A percentile compares a stretch with the other conserved stretches of the same genome.
phyloP scores from a whole-genome alignment of 106 monocot species.

The Phalaenopsis aphrodite region DNA sequence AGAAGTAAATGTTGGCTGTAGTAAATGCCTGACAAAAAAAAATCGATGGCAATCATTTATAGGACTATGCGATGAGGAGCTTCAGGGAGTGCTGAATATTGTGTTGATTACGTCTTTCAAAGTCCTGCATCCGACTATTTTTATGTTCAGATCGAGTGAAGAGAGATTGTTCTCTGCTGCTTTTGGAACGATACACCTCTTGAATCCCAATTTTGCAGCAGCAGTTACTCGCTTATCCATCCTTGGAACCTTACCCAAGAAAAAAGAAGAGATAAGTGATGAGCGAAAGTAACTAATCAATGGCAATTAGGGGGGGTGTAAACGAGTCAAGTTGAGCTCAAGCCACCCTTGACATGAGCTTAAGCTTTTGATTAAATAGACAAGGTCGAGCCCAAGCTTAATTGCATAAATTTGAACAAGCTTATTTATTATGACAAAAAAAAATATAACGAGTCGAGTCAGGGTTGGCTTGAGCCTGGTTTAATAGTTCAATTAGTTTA shows the following conservation, averaged over 20 bases:
- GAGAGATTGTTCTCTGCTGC: constrained; percentile 39
- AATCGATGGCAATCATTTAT: background rate
- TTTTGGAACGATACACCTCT: constrained; percentile 71
- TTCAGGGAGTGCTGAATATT: constrained; percentile 24
- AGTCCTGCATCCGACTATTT: constrained; percentile 50
- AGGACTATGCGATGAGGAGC: no score
- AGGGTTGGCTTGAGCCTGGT: no score
- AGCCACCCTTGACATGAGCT: no score
- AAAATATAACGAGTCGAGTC: no score
- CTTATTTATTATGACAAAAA: no score
- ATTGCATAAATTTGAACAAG: no score
- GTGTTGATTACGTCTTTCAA: constrained; percentile 68
- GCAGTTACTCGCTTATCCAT: constrained; percentile 80
- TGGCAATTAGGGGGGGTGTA: background rate
- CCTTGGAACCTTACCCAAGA: constrained; percentile 50
- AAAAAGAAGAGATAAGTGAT: background rate
- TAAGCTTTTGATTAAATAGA: no score
- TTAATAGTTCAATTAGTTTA: no score
- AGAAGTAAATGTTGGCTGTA: background rate
- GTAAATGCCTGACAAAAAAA: background rate
- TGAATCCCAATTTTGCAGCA: constrained; percentile 77
- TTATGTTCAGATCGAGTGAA: constrained; percentile 36
- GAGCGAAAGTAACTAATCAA: background rate
- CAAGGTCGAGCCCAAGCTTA: no score
- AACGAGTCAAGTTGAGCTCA: no score